These are phyloP conservation scores for Haberlea rhodopensis DNA, from an alignment of 257 asterid genomes.

Conservation along the genomic window DNA sequence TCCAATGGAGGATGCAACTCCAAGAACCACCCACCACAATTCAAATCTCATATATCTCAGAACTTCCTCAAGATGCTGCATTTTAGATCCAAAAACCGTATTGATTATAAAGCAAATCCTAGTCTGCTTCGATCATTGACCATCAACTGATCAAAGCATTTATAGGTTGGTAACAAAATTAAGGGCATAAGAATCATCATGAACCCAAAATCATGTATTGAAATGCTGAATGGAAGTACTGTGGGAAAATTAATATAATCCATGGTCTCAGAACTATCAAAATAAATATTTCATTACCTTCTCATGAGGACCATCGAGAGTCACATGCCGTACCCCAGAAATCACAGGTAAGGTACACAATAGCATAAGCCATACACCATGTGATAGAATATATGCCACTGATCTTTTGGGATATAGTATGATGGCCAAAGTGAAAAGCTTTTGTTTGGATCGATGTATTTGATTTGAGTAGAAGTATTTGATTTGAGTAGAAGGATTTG, in stretches of 20 bases:
- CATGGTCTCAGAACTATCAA: background rate
- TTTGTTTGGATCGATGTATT: no score
- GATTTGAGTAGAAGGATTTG: no score
- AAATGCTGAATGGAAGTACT: no score
- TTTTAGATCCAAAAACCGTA: constrained; percentile 10
- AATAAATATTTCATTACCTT: constrained; percentile 46
- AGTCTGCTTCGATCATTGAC: no score
- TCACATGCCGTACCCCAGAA: constrained; percentile 39
- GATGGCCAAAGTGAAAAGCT: constrained; percentile 51
- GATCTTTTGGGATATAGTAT: constrained; percentile 41
- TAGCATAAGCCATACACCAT: constrained; percentile 49
- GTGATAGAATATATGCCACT: constrained; percentile 40
- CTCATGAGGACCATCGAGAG: constrained; percentile 50
- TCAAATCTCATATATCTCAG: constrained; percentile 59
- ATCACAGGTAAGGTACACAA: constrained; percentile 34
- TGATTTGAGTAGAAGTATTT: no score
- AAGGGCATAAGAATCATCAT: no score
- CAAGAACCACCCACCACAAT: constrained; percentile 95
- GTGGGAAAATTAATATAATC: constrained; percentile 1
- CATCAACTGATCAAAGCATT: no score
- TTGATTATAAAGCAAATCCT: background rate
- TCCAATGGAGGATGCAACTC: constrained; percentile 98
- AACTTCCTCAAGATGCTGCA: constrained; percentile 82
- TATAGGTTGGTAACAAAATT: no score
- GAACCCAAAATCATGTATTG: no score